Base-by-base conservation (phyloP, 805 yeast genomes). In the Barnettozyma salicaria region DNA sequence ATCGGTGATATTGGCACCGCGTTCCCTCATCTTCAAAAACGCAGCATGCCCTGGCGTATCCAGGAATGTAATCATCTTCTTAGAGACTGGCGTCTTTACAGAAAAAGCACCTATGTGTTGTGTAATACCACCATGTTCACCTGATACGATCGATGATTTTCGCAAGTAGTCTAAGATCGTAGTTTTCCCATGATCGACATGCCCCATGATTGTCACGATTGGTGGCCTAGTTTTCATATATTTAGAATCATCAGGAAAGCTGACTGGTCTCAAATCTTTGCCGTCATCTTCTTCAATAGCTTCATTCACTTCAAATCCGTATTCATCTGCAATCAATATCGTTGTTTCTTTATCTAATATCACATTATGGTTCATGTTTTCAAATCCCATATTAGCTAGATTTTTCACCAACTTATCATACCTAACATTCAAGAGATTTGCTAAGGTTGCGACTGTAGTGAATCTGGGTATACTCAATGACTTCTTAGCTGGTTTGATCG, bases 21-120 rank as follows among this genome's bases (percentile, higher is more conserved):
- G 72, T 61, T 90, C 94, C 49, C 98, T 75, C 96, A 92, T 88
- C 52, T 88, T 88, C 46, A 92, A 65, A 55, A 92, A 92, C 0
- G 97, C 97, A 9, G 96, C 94, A 63, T 92, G 98, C 0, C 98
- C 98, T 0, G 98, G 98, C 0, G 98, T 92, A 59, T 92, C 98
- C 43, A 92, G 68, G 47, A 92, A 90, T 0, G 97, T 90, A 45
- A 92, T 85, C 28, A 65, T 65, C 56, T 80, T 82, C 50, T 80
- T 78, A 1, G 92, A 74, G 1, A 72, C 57, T 0, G 92, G 89
- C 0, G 95, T 74, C n/a, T 68, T 66, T 18, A 90, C 92, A 12
- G 90, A 80, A 51, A 92, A 92, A 1, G 98, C 97, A 58, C 98
- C 98, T 40, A 92, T 92, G 57, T 88, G 97, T 59, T 92, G 98